phyloP scores from a whole-genome alignment of 306 rosid genomes.

The Begonia fuchsioides region DNA sequence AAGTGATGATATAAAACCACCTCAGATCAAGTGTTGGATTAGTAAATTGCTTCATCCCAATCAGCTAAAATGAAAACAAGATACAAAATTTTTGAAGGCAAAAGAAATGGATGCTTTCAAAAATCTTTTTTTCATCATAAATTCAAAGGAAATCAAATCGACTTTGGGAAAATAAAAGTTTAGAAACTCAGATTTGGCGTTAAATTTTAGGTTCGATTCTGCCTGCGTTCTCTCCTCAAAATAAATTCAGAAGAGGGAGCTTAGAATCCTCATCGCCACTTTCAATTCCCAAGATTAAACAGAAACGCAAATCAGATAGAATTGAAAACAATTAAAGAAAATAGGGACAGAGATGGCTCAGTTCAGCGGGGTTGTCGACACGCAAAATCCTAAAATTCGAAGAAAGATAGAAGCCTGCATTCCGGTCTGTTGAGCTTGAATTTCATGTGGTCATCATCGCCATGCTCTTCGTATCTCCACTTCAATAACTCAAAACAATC shows the following conservation, averaged over 20 bases:
- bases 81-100: not conserved
- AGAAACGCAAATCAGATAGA: not conserved
- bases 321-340: not conserved
- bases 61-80: not conserved
- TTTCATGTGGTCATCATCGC: slow-evolving; percentile 35
- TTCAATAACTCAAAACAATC: not conserved
- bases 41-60: slow-evolving; percentile 1
- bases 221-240: slow-evolving; percentile 13
- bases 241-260: slow-evolving; percentile 18
- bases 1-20: not conserved
- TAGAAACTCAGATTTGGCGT: slow-evolving; percentile 10
- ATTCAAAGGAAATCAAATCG: not conserved
- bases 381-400: slow-evolving; percentile 26
- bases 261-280: slow-evolving; percentile 9
- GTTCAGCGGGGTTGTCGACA: slow-evolving; percentile 90
- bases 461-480: not conserved
- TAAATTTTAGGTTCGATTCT: slow-evolving; percentile 14
- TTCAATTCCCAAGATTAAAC: not conserved
- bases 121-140: not conserved
- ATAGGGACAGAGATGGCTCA: slow-evolving; percentile 49
- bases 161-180: not conserved
- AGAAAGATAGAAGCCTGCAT: slow-evolving; percentile 44
- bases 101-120: not conserved
- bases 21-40: slow-evolving; percentile 5
- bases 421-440: slow-evolving; percentile 99